phyloP scores from a whole-genome alignment of 495 filamentous ascomycete species.

The Xylaria palmicola region DNA sequence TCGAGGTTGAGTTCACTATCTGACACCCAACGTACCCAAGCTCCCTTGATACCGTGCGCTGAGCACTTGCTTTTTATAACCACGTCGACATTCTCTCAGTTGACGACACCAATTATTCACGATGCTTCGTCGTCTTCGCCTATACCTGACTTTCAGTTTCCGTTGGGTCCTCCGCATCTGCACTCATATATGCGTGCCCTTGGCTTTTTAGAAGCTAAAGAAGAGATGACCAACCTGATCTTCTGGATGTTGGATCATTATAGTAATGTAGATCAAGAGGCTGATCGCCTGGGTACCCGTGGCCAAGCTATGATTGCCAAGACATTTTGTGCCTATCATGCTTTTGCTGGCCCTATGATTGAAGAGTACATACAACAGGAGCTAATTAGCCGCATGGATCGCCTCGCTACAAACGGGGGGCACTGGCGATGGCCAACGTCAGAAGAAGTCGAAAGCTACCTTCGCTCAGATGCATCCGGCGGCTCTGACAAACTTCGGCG shows the following conservation, averaged over 20 bases:
- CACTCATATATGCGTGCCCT: conserved; percentile 41
- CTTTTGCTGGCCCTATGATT: conserved; percentile 27
- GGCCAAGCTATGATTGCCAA: conserved; percentile 30
- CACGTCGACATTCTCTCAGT: conserved; percentile 15
- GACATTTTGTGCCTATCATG: conserved; percentile 35
- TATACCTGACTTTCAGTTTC: conserved; percentile 18
- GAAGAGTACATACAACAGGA: conserved; percentile 20
- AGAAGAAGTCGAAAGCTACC: conserved; percentile 23
- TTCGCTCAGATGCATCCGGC: conserved; percentile 17
- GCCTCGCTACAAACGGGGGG: not conserved
- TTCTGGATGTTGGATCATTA: conserved; percentile 39
- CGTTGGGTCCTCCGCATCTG: conserved; percentile 30
- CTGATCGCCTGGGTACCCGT: conserved; percentile 24
- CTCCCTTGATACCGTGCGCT: conserved; percentile 4
- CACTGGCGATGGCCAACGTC: conserved; percentile 30
- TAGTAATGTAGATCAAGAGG: conserved; percentile 32
- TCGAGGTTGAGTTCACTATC: conserved; percentile 10
- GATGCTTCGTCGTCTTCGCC: not conserved
- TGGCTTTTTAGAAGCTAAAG: conserved; percentile 32
- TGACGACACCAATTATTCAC: conserved; percentile 8
- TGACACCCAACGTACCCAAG: not conserved
- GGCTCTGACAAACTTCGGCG: conserved; percentile 16
- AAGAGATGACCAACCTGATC: conserved; percentile 36
- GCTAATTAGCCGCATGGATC: conserved; percentile 24
- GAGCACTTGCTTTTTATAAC: conserved; percentile 3